These are phyloP conservation scores for Centrapalus pauciflorus DNA, from an alignment of 129 eudicot species.

Conservation along the genomic window DNA sequence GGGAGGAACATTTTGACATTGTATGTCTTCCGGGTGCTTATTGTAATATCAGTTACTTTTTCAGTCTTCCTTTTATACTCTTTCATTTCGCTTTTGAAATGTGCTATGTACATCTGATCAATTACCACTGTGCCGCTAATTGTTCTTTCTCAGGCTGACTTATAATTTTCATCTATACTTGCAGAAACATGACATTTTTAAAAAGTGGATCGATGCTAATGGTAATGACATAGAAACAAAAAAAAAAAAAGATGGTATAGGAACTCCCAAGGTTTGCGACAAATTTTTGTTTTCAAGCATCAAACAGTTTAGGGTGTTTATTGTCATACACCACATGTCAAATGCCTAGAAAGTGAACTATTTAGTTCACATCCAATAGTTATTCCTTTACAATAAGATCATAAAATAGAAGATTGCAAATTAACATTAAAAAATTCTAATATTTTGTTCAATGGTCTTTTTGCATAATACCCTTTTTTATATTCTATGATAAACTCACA, in stretches of 20 bases:
- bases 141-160: not conserved
- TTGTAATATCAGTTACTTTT: not conserved
- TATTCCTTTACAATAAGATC: not conserved
- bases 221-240: constrained; percentile 75
- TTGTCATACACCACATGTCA: not conserved
- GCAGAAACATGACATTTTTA: constrained; percentile 88
- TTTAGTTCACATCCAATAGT: not conserved
- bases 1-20: constrained; percentile 87
- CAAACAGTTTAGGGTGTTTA: not conserved
- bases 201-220: constrained; percentile 61
- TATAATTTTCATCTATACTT: constrained; percentile 10
- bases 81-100: constrained; percentile 11
- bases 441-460: not conserved
- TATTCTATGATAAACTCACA: not conserved
- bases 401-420: not conserved
- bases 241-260: constrained; percentile 67
- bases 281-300: not conserved
- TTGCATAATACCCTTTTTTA: not conserved
- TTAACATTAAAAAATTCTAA: not conserved
- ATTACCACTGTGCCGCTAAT: not conserved
- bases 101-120: not conserved
- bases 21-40: constrained; percentile 43
- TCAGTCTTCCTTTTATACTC: not conserved
- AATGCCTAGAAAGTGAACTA: not conserved
- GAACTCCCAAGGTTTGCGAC: constrained; percentile 66